These are phyloP conservation scores for Geotrichum siamense DNA, from an alignment of 1,139 yeast species.

Conservation along the genomic window DNA sequence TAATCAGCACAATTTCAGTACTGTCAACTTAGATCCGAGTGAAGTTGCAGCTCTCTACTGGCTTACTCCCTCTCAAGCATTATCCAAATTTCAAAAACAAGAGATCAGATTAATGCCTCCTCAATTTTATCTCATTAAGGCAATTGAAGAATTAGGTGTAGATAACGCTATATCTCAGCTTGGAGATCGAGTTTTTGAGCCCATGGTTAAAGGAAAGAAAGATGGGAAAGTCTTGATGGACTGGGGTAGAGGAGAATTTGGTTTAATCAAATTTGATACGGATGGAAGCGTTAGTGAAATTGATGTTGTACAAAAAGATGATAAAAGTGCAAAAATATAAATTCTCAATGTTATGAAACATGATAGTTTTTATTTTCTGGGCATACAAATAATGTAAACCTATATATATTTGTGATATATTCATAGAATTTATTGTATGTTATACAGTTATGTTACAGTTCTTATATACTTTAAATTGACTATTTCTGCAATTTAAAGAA, in stretches of 20 bases:
- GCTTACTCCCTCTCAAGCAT: slow-evolving; percentile 28
- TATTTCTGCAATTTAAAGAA: no score
- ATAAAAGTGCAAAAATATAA: no score
- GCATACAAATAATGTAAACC: no score
- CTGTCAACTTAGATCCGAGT: slow-evolving; percentile 7
- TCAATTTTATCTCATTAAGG: slow-evolving; percentile 29
- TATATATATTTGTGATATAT: no score
- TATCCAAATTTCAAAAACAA: slow-evolving; percentile 23
- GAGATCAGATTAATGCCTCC: slow-evolving; percentile 31
- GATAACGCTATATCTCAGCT: slow-evolving; percentile 19
- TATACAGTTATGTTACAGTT: no score
- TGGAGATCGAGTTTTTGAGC: slow-evolving; percentile 23
- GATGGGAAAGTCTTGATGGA: slow-evolving; percentile 26
- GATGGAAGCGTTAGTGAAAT: slow-evolving; percentile 23
- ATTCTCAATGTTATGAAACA: no score
- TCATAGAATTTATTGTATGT: no score
- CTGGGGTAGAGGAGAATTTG: slow-evolving; percentile 32
- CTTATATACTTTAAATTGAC: no score
- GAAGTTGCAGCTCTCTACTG: slow-evolving; percentile 27
- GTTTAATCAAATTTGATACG: slow-evolving; percentile 22
- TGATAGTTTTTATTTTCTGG: no score
- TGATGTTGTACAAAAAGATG: no score
- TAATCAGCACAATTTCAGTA: slow-evolving; percentile 4
- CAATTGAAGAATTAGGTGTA: slow-evolving; percentile 22
- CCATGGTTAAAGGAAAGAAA: slow-evolving; percentile 21